Evolutionary conservation across 2,329 filamentous ascomycete genomes (phyloP), one percentile per base, ranked within the genome.

Genomic region (Thielaviopsis punctulata): DNA sequence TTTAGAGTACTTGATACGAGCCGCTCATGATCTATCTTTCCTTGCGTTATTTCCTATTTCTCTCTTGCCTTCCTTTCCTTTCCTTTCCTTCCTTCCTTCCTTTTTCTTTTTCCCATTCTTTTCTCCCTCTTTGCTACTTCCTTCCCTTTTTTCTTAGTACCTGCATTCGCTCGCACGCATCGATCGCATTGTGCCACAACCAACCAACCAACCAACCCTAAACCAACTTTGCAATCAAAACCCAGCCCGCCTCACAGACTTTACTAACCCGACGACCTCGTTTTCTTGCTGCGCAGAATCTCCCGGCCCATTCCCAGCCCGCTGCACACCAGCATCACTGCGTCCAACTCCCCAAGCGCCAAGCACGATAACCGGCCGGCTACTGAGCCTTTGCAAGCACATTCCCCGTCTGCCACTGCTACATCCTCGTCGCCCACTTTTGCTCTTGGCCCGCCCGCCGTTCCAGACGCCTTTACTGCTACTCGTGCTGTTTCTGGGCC

Each of bases 221-320:
- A 24, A 15, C 10, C 39, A 24, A 23, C 23, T 36, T 21, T 21
- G 39, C 24, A n/a, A 45, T 33, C 22, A 36, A 45, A 24, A 23
- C 33, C 18, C 21, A 36, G 2, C n/a, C 39, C n/a, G n/a, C n/a
- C n/a, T n/a, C n/a, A n/a, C n/a, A n/a, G n/a, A n/a, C n/a, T n/a
- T n/a, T n/a, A 52, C 41, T 36, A 39, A 45, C 49, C 24, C 25
- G n/a, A 6, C 21, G 24, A 19, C 24, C 43, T 30, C 27, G 43
- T 23, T 33, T 47, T 46, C 33, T n/a, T 39, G 15, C 27, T 21
- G 2, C 30, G 7, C 30, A 52, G 45, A 30, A 18, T 45, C 18
- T 49, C 39, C 23, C 45, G 52, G 12, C 48, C 53, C 36, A 52
- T 55, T 33, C 49, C 53, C 27, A 55, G 49, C 49, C 53, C 49